Evolutionary conservation across 1,284 basidiomycete species (phyloP), one percentile per base, ranked within the genome.

Genomic region (Phlebopus sp.): DNA sequence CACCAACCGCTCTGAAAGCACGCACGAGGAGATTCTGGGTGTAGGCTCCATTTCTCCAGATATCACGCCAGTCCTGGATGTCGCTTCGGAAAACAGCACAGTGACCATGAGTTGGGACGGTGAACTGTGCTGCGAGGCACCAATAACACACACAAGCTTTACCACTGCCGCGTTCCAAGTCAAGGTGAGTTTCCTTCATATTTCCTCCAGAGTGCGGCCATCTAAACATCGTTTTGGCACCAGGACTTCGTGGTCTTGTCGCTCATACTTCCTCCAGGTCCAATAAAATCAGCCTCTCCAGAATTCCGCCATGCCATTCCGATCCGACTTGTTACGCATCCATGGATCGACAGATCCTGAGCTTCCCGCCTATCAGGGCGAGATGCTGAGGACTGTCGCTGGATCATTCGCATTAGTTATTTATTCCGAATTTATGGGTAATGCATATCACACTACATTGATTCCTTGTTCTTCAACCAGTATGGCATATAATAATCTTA

Each of bases 231-330:
- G 18, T 13, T 52, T 27, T 51, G 23, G 11, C 39, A 32, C 11
- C 55, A 84, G 81, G 82, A 84, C 56, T 81, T 77, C 50, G 68
- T 85, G 37, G 68, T 75, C 5, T 57, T 82, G 14, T 65, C 68
- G 1, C 48, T 64, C 35, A 44, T 81, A 50, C 58, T 36, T 52
- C 55, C 38, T 18, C 64, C 40, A 54, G 60, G 46, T 14, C 58
- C 51, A 30, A 43, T 55, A 52, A 60, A 42, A 68, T 17, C 64
- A 59, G 41, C 67, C 68, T 49, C 52, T 56, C 25, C 59, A 58
- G 57, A 65, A 50, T 29, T 74, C n/a, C 71, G 74, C 53, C 58
- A 74, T 23, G 59, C 67, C 13, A 66, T 80, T 40, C 74, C 78
- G 8, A 73, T 81, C 19, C 70, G 72, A 46, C 53, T 81, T 30